phyloP scores from a whole-genome alignment of 1,284 basidiomycete species.

The Ganoderma lucidum region DNA sequence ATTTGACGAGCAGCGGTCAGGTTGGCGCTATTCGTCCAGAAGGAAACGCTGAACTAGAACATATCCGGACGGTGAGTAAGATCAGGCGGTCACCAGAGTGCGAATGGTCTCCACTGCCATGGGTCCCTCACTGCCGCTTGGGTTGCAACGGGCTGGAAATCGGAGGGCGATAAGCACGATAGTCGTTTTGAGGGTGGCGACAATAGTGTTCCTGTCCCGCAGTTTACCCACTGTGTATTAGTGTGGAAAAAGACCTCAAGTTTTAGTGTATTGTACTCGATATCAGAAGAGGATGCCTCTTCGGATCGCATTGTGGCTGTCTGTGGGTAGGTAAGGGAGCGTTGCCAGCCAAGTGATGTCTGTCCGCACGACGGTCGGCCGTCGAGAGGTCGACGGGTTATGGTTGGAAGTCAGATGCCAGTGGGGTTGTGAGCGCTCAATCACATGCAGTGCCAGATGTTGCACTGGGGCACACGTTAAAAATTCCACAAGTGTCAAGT shows the following conservation, averaged over 20 bases:
- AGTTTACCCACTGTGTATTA: neutral
- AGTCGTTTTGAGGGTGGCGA: neutral
- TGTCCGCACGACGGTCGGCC: neutral
- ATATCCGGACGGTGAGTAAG: neutral
- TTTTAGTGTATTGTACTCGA: neutral
- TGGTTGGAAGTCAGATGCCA: neutral
- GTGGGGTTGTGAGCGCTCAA: neutral
- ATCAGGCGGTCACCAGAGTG: neutral
- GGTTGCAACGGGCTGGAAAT: neutral
- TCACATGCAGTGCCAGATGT: neutral
- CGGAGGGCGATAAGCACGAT: constrained; percentile 6
- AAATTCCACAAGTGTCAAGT: neutral
- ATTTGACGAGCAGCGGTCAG: neutral
- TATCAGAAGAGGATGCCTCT: neutral
- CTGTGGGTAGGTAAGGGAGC: neutral
- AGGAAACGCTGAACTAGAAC: constrained; percentile 10
- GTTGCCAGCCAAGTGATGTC: neutral
- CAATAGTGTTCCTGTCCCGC: neutral
- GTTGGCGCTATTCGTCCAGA: constrained; percentile 2
- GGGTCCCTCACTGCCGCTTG: constrained; percentile 4
- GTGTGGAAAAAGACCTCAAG: neutral
- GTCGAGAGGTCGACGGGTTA: neutral
- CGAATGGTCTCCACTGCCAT: constrained; percentile 5
- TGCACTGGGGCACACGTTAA: neutral
- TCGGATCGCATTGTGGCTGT: neutral